Evolutionary conservation across 2,329 filamentous ascomycete species (phyloP).

Genomic region (Fusarium graminum): DNA sequence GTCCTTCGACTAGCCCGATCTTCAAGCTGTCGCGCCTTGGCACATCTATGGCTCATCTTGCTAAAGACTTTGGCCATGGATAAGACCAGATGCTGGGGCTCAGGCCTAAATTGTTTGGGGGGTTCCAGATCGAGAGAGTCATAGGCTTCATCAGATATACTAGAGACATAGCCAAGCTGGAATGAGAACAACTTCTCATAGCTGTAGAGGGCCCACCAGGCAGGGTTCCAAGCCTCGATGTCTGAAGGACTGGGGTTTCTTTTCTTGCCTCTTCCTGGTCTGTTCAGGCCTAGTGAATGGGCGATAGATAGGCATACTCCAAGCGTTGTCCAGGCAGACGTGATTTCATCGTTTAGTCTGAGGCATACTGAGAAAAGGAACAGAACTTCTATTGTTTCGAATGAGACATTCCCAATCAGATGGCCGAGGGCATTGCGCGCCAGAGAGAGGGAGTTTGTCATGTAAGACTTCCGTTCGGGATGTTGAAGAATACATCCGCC

Average conservation of each 20-base stretch:
- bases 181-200: constrained; percentile 12
- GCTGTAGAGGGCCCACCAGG: constrained; percentile 14
- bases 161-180: constrained; percentile 6
- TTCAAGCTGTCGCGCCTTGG: constrained; percentile 9
- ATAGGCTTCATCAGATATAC: constrained; percentile 1
- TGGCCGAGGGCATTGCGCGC: neutral
- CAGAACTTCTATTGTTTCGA: constrained; percentile 5
- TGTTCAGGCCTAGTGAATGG: neutral
- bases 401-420: neutral
- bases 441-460: neutral
- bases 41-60: constrained; percentile 4
- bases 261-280: accelerated
- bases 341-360: constrained; percentile 12
- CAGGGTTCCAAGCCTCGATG: neutral
- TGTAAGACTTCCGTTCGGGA: neutral
- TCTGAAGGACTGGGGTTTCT: neutral
- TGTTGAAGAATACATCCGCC: constrained; percentile 2
- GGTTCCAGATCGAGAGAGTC: neutral
- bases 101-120: accelerated
- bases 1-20: constrained; percentile 1
- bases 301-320: neutral
- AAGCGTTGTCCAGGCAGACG: constrained; percentile 10
- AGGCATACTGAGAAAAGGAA: constrained; percentile 12
- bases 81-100: accelerated
- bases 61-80: constrained; percentile 13